Evolutionary conservation across 2,329 filamentous ascomycete species (phyloP), one percentile per base, ranked within the genome.

Genomic region (Xylariaceae sp.): DNA sequence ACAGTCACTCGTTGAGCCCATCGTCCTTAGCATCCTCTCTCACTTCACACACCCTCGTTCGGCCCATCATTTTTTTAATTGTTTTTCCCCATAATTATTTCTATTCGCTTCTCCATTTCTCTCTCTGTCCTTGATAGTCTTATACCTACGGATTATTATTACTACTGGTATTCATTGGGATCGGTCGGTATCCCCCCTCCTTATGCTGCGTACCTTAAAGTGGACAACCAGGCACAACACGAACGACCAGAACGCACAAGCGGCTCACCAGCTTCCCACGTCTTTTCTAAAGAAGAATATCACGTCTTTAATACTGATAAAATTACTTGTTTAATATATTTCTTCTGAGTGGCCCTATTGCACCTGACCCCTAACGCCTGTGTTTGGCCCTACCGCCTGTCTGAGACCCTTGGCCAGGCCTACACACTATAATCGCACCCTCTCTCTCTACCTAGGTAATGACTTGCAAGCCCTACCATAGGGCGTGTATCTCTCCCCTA

Each of bases 301-400:
- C 18, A 17, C 44, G 5, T 41, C 41, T 51, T 37, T 57, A 51
- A 56, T 57, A 55, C 13, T 49, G 34, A 18, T 49, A n/a, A 44
- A 41, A 48, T 50, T 55, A 52, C 51, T 56, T 56, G 51, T 58
- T 60, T 61, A 60, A 62, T 62, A 60, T 49, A 55, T 53, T 57
- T 51, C 39, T 37, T 35, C 30, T 47, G 35, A 48, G 13, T 52
- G 35, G 41, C 30, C 44, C 44, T 51, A n/a, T 55, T 59, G 54
- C 34, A 18, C 60, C 15, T 15, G 23, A 41, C 35, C 35, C 50
- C 23, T 37, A 5, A 45, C 49, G 35, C 52, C 44, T 35, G 51
- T 50, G 35, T 53, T 44, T 23, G 51, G 15, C 41, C 35, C 56
- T 41, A 37, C 56, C 51, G 56, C n/a, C 30, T 55, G 30, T 53